Evolutionary conservation across 495 filamentous ascomycete species (phyloP).

Genomic region (Aspergillus panamensis): DNA sequence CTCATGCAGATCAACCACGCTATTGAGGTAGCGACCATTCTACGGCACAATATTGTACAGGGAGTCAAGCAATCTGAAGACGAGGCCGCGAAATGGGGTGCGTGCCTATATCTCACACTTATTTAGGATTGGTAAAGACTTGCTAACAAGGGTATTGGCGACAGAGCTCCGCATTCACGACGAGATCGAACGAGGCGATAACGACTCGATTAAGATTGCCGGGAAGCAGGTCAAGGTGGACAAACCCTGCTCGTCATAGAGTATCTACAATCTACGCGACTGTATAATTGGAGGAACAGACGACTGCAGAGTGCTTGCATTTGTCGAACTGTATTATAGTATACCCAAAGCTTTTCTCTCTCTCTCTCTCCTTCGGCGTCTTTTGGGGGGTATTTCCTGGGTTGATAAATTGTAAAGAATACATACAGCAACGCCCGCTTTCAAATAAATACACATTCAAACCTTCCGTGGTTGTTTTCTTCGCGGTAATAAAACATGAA

Average conservation of each 20-base stretch:
- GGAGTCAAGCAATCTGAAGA: conserved; percentile 55
- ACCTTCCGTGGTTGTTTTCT: conserved; percentile 13
- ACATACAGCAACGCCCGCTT: conserved; percentile 44
- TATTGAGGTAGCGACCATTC: conserved; percentile 73
- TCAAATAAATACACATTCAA: conserved; percentile 31
- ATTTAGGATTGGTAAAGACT: background rate
- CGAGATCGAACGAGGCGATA: conserved; percentile 86
- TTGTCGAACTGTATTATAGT: conserved; percentile 41
- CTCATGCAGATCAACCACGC: conserved; percentile 67
- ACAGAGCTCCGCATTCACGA: conserved; percentile 84
- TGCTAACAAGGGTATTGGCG: background rate
- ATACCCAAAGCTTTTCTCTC: conserved; percentile 46
- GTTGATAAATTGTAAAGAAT: conserved; percentile 31
- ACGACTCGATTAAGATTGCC: conserved; percentile 72
- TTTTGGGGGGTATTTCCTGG: conserved; percentile 34
- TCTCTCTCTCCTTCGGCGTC: conserved; percentile 33
- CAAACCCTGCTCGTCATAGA: conserved; percentile 43
- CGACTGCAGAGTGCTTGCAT: conserved; percentile 11
- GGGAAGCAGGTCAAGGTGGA: conserved; percentile 44
- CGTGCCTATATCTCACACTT: conserved; percentile 24
- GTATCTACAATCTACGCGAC: background rate
- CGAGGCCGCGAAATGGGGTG: conserved; percentile 63
- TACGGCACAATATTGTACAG: conserved; percentile 85
- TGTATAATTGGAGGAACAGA: conserved; percentile 1
- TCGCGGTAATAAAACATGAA: conserved; percentile 9